Conservation (phyloP, 2,329 filamentous ascomycete species). For the Beauveria brongniartii region DNA sequence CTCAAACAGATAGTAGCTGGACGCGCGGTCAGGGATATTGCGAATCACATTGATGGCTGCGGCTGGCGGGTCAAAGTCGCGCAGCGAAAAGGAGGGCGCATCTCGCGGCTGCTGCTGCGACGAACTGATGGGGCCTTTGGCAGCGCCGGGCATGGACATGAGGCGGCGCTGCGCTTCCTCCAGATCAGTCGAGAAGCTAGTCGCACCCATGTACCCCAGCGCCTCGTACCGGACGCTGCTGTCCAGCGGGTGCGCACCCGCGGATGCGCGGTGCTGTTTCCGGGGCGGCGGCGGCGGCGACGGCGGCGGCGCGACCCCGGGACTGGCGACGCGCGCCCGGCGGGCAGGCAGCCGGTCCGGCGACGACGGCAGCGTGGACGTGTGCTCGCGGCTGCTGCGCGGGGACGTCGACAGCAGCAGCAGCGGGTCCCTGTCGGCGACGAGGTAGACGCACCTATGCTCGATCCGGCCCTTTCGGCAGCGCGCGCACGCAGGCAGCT, state of each 20-base stretch:
- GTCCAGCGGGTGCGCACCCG: background rate
- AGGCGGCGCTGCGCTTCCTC: slow-evolving; percentile 10
- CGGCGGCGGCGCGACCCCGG: background rate
- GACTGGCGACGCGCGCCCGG: background rate
- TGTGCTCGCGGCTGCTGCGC: background rate
- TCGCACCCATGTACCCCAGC: slow-evolving; percentile 29
- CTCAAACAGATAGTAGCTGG: slow-evolving; percentile 12
- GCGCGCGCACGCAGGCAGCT: slow-evolving; percentile 25
- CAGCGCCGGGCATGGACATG: slow-evolving; percentile 6
- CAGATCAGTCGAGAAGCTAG: slow-evolving; percentile 22
- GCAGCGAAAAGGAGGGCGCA: background rate
- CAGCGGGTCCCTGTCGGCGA: background rate
- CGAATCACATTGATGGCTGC: slow-evolving; percentile 7
- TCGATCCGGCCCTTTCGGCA: slow-evolving; percentile 25
- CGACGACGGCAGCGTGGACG: background rate
- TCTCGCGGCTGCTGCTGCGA: background rate
- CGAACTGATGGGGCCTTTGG: background rate
- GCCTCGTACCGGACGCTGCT: slow-evolving; percentile 9
- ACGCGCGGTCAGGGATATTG: slow-evolving; percentile 10
- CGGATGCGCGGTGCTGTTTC: background rate
- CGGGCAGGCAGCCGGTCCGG: background rate
- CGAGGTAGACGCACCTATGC: slow-evolving; percentile 25
- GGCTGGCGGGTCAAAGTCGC: background rate
- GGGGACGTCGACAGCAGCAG: background rate
- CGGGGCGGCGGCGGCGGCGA: background rate